Percentiles rank a stretch among this genome's conserved stretches.
Conservation (phyloP, 768 basidiomycete genomes). For the Arthromyces matolae region DNA sequence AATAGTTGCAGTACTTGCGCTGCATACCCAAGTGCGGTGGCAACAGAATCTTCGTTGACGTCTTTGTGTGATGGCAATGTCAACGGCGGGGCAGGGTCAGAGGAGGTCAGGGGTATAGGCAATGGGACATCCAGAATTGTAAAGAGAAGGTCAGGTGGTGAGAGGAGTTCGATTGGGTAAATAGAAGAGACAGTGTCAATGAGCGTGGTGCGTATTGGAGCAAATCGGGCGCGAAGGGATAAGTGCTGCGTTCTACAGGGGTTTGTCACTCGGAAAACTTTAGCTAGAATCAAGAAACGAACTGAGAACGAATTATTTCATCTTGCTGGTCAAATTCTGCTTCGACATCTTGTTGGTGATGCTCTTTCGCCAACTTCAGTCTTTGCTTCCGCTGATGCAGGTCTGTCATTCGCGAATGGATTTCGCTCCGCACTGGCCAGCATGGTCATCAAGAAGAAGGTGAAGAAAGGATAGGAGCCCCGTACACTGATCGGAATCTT, state of each 20-base stretch:
- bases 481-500: constrained; percentile 46
- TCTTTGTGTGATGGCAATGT: constrained; percentile 59
- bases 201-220: constrained; percentile 56
- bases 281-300: background rate
- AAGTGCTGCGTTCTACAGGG: constrained; percentile 42
- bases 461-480: constrained; percentile 1
- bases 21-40: constrained; percentile 87
- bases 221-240: constrained; percentile 46
- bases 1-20: constrained; percentile 85
- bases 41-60: constrained; percentile 81
- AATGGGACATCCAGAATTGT: constrained; percentile 85
- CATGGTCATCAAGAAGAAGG: constrained; percentile 6
- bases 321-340: constrained; percentile 25
- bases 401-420: constrained; percentile 30
- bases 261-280: constrained; percentile 7
- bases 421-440: constrained; percentile 27
- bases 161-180: constrained; percentile 86
- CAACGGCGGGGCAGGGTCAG: constrained; percentile 84
- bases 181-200: constrained; percentile 70
- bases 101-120: constrained; percentile 72
- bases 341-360: constrained; percentile 30
- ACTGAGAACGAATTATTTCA: constrained; percentile 39
- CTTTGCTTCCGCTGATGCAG: constrained; percentile 44
- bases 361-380: constrained; percentile 40
- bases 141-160: constrained; percentile 83